phyloP scores from a whole-genome alignment of 169 alveolate species.

The Plasmodium adleri region DNA sequence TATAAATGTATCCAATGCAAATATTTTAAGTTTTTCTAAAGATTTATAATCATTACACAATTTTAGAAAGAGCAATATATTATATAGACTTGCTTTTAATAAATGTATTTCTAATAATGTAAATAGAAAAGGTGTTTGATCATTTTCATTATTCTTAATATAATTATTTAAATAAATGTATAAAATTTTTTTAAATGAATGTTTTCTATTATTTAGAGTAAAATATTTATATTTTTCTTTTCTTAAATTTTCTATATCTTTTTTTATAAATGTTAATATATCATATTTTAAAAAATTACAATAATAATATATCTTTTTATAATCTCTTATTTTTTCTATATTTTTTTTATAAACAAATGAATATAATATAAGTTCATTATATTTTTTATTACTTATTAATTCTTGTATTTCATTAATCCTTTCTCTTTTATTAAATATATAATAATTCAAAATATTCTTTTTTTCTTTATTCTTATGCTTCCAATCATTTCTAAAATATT shows the following conservation, averaged over 20 bases:
- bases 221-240: conserved; percentile 28
- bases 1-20: conserved; percentile 39
- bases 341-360: not conserved
- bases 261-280: conserved; percentile 26
- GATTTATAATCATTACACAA: conserved; percentile 31
- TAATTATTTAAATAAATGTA: not conserved
- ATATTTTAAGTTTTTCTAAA: conserved; percentile 22
- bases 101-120: conserved; percentile 3
- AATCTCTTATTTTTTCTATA: conserved; percentile 1
- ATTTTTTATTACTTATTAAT: not conserved
- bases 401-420: conserved; percentile 12
- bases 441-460: not conserved
- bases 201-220: conserved; percentile 31
- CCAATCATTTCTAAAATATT: conserved; percentile 8
- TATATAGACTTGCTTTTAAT: conserved; percentile 14
- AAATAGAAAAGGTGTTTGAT: not conserved
- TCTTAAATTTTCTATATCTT: conserved; percentile 52
- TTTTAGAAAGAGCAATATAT: conserved; percentile 41
- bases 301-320: conserved; percentile 5
- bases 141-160: not conserved
- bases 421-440: conserved; percentile 9
- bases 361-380: conserved; percentile 17
- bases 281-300: conserved; percentile 34
- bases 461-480: not conserved
- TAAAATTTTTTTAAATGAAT: conserved; percentile 27